Evolutionary conservation across 306 rosid species (phyloP).

Genomic region (Citrullus amarus): DNA sequence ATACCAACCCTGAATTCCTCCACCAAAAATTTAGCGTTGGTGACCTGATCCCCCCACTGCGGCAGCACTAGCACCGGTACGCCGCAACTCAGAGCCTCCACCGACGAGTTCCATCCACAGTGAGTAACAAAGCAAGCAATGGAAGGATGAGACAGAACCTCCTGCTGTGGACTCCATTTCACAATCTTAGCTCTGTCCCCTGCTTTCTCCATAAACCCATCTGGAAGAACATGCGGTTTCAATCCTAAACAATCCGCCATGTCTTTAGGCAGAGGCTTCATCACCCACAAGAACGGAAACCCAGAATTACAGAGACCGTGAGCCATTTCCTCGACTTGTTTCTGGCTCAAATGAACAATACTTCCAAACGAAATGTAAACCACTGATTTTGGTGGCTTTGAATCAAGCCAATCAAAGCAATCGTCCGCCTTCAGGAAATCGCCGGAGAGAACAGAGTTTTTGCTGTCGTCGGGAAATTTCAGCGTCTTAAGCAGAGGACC

Average conservation of each 20-base stretch:
- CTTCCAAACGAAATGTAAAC: slow-evolving; percentile 52
- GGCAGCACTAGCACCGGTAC: slow-evolving; percentile 53
- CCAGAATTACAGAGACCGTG: slow-evolving; percentile 21
- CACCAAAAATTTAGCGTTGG: slow-evolving; percentile 49
- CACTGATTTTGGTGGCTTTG: slow-evolving; percentile 20
- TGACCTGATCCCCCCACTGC: slow-evolving; percentile 76
- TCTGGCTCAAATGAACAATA: slow-evolving; percentile 26
- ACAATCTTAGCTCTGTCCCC: slow-evolving; percentile 34
- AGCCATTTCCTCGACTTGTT: slow-evolving; percentile 45
- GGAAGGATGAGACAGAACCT: slow-evolving; percentile 39
- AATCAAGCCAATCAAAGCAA: slow-evolving; percentile 40
- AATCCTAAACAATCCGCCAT: background rate
- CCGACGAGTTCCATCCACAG: slow-evolving; percentile 61
- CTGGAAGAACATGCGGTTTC: slow-evolving; percentile 24
- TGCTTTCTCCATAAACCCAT: slow-evolving; percentile 28
- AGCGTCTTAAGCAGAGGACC: slow-evolving; percentile 57
- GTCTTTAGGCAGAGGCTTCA: slow-evolving; percentile 20
- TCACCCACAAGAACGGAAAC: slow-evolving; percentile 41
- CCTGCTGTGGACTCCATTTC: slow-evolving; percentile 46
- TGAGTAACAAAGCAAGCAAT: slow-evolving; percentile 50
- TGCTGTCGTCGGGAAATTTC: background rate
- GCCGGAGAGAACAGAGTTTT: slow-evolving; percentile 23
- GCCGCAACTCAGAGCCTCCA: slow-evolving; percentile 42
- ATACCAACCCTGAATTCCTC: slow-evolving; percentile 32
- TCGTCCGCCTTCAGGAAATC: slow-evolving; percentile 32